Base-by-base conservation (phyloP, 345 rosid genomes). In the Garcia nutans region DNA sequence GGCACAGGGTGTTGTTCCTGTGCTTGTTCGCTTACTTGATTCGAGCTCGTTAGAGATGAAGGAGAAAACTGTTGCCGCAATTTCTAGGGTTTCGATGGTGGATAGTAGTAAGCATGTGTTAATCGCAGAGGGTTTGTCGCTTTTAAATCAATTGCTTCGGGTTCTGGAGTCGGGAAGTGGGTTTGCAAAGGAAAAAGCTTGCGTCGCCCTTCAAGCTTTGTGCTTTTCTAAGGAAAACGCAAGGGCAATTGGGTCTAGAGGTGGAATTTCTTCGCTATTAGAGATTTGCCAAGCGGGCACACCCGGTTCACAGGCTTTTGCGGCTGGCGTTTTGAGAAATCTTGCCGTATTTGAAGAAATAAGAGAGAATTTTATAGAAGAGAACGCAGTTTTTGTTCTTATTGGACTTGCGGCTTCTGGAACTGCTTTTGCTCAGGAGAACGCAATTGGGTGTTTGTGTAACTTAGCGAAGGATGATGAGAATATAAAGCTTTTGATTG, bases 1-100 rank as follows among this genome's bases (percentile, higher is more conserved):
- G 28, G 93, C 97, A 12, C 98, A 93, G 70, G 99, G 99, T 19
- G 82, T 93, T 61, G 93, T 95, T 55, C 98, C 96, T 2, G 91
- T 91, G 68, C 85, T 95, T 7, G 88, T 88, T 50, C 82, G 90
- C 37, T 85, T 91, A 16, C 84, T 93, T 16, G 98, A 93, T 79
- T 88, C 90, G 22, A 80, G 86, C 62, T 88, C 89, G 13, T 20
- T 73, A 54, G 89, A 81, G 61, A 85, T 89, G 85, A 93, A 90
- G 68, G 99, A 95, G 80, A 91, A 90, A 83, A 74, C 88, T 1
- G 93, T 93, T 0, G 84, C 93, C 2, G 93, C 89, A 5, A 87
- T 95, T 72, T 80, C 99, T 15, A 85, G 89, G 80, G 88, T 93
- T 7, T 90, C 96, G 10, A 81, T 57, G 80, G 89, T 93, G 58